These are phyloP conservation scores for Termitomyces sp. DNA, from an alignment of 768 basidiomycete species.

Conservation along the genomic window DNA sequence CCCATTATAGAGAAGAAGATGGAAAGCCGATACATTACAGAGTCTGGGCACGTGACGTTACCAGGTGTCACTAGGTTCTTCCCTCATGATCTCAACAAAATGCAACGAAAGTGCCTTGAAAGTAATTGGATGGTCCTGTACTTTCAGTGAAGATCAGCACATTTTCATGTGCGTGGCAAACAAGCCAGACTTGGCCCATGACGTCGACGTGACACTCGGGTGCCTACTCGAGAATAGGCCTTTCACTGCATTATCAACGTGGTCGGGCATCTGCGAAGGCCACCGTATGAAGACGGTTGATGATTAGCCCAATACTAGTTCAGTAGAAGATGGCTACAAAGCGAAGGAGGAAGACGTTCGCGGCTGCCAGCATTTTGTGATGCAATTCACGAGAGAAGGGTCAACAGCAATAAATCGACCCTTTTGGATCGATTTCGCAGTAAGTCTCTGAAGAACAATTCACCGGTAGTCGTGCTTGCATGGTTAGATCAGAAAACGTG, in stretches of 20 bases:
- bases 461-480: no score
- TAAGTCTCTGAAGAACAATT: not conserved
- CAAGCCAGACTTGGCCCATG: slow-evolving; percentile 46
- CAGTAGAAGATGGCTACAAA: slow-evolving; percentile 33
- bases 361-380: not conserved
- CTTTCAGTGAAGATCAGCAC: slow-evolving; percentile 50
- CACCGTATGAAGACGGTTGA: slow-evolving; percentile 60
- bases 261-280: slow-evolving; percentile 51
- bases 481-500: no score
- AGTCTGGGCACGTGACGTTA: no score
- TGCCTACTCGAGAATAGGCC: slow-evolving; percentile 58
- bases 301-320: slow-evolving; percentile 37
- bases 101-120: slow-evolving; percentile 39
- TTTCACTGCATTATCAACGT: slow-evolving; percentile 40
- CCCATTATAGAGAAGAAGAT: no score
- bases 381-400: no score
- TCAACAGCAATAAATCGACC: no score
- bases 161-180: slow-evolving; percentile 43
- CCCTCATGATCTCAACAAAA: slow-evolving; percentile 18
- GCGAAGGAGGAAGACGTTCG: not conserved
- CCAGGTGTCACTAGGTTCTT: no score
- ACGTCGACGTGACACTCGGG: slow-evolving; percentile 59
- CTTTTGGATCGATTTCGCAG: not conserved
- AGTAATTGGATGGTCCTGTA: slow-evolving; percentile 31
- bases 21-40: no score